phyloP scores from a whole-genome alignment of 805 yeast species.

The Geotrichum ghanense region DNA sequence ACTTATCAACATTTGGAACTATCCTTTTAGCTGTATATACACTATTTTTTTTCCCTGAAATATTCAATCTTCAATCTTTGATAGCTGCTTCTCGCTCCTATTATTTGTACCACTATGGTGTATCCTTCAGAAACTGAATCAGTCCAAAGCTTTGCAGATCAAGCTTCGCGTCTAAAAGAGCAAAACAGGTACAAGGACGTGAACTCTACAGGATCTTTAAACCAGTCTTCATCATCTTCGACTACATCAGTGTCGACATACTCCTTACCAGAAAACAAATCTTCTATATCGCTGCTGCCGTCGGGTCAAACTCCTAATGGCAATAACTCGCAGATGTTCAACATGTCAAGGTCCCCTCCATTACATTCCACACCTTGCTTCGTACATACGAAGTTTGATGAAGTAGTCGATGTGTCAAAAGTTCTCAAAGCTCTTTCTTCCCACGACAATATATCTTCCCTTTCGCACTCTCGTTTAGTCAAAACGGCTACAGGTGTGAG shows the following conservation, averaged over 20 bases:
- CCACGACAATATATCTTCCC: slow-evolving; percentile 23
- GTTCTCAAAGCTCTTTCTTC: slow-evolving; percentile 31
- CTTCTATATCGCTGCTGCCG: neutral
- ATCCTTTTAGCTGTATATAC: no score
- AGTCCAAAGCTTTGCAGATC: neutral
- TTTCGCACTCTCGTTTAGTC: slow-evolving; percentile 11
- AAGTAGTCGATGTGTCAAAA: slow-evolving; percentile 4
- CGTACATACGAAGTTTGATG: slow-evolving; percentile 8
- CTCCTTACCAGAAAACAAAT: neutral
- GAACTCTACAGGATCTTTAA: neutral
- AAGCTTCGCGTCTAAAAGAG: neutral
- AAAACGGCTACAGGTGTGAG: slow-evolving; percentile 23
- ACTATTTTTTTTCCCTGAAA: no score
- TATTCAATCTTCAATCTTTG: neutral
- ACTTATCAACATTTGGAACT: no score
- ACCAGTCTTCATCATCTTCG: neutral
- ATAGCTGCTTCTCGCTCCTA: no score
- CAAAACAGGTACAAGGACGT: neutral
- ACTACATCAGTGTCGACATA: neutral
- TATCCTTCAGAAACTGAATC: neutral
- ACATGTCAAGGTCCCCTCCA: neutral
- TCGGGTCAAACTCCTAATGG: no score
- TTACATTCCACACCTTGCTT: slow-evolving; percentile 7
- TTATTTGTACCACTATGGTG: no score
- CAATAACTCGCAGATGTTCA: no score